These are phyloP conservation scores for Babesia bovis DNA, from an alignment of 169 alveolate genomes.

Conservation along the genomic window DNA sequence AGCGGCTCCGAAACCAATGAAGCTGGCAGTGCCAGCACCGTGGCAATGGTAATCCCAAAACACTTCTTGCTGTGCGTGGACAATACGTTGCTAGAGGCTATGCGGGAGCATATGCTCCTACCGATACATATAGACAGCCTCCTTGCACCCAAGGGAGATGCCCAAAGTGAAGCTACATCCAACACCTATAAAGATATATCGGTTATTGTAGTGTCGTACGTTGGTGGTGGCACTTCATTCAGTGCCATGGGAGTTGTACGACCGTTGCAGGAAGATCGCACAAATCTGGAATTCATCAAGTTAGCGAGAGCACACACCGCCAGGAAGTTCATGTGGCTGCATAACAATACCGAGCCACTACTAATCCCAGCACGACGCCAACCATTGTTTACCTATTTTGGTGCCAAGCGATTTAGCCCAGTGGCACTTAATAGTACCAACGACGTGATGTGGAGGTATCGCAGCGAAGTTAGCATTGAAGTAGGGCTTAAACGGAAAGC, in stretches of 20 bases:
- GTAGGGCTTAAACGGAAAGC: constrained; percentile 43
- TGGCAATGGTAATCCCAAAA: not conserved
- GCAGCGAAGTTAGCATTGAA: constrained; percentile 40
- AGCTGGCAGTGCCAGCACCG: not conserved
- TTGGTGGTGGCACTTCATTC: constrained; percentile 46
- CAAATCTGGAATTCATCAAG: constrained; percentile 32
- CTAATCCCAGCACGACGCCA: constrained; percentile 44
- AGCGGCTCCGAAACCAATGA: not conserved
- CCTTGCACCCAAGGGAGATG: not conserved
- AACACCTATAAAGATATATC: constrained; percentile 1
- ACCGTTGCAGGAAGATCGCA: constrained; percentile 22
- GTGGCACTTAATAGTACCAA: constrained; percentile 9
- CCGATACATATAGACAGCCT: constrained; percentile 44
- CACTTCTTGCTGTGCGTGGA: constrained; percentile 43
- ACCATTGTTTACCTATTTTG: constrained; percentile 36
- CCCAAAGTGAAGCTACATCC: not conserved
- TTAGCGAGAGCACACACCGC: constrained; percentile 49
- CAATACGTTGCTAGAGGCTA: constrained; percentile 15
- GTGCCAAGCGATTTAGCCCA: constrained; percentile 28
- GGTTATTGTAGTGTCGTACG: constrained; percentile 26
- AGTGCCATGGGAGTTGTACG: constrained; percentile 43
- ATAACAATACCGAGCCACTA: constrained; percentile 16
- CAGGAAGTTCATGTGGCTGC: constrained; percentile 45
- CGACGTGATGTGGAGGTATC: constrained; percentile 54
- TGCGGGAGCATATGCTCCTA: constrained; percentile 35